Percentiles rank a stretch among this genome's conserved stretches.
Conservation (phyloP, 345 rosid genomes). For the Physaria fendleri region DNA sequence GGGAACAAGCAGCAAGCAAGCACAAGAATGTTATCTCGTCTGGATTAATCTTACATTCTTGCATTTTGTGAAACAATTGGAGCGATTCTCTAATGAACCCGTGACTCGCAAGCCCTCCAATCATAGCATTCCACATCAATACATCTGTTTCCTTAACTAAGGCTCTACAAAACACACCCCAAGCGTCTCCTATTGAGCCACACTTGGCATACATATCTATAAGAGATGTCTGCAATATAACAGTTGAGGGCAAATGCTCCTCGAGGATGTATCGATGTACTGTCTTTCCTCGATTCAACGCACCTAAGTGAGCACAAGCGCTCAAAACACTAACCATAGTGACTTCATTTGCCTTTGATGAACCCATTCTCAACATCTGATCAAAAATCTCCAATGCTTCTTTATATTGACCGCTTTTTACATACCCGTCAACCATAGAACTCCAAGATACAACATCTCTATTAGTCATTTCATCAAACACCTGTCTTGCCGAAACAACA, state of each 20-base stretch:
- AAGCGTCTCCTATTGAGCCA: constrained; percentile 69
- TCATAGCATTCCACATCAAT: constrained; percentile 76
- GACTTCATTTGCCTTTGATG: constrained; percentile 61
- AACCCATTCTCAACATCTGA: constrained; percentile 41
- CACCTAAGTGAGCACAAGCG: constrained; percentile 87
- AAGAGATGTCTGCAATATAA: constrained; percentile 62
- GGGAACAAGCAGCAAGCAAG: constrained; percentile 74
- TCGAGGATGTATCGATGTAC: constrained; percentile 53
- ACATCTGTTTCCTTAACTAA: constrained; percentile 39
- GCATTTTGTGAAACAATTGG: constrained; percentile 55
- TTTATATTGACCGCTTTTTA: constrained; percentile 46
- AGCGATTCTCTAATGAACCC: constrained; percentile 62
- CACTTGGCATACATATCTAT: constrained; percentile 90
- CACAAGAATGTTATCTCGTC: constrained; percentile 80
- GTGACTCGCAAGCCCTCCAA: constrained; percentile 80
- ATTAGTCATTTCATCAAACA: constrained; percentile 58
- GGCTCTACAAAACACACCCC: constrained; percentile 43
- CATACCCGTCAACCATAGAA: constrained; percentile 75
- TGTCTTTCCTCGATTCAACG: constrained; percentile 51
- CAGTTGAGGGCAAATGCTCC: constrained; percentile 40
- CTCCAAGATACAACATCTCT: constrained; percentile 87
- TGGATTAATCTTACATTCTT: constrained; percentile 38
- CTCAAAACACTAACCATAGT: constrained; percentile 83
- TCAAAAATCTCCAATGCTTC: constrained; percentile 64
- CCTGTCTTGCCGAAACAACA: constrained; percentile 38